Evolutionary conservation across 2,329 filamentous ascomycete species (phyloP), one percentile per base, ranked within the genome.

Genomic region (Neopestalotiopsis sp.): DNA sequence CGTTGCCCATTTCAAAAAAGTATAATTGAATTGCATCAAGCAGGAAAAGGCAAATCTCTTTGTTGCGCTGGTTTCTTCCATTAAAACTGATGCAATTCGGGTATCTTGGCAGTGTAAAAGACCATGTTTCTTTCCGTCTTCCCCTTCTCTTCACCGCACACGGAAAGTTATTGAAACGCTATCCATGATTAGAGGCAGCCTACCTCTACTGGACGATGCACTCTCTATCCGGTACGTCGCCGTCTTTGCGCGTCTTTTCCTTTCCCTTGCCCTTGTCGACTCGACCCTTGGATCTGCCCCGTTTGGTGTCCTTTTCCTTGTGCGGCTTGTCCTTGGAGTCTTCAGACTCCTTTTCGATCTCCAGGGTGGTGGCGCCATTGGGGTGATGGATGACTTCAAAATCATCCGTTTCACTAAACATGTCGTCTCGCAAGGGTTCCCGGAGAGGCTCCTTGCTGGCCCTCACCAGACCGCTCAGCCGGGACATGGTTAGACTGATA

Each of bases 401-500:
- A 30, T 79, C 74, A 1, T 75, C 74, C 14, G 70, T 67, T 49
- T 74, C 69, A 56, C 68, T 28, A 17, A 30, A 68, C 12, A 58
- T 6, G 32, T 79, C 74, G 1, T 76, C 74, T 53, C 75, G 68
- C 5, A 71, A 71, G 17, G 74, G 70, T 14, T 81, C 80, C 45
- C 80, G 79, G 67, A 83, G 74, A 0, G 79, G 81, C 69, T 89
- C 87, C 73, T 82, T 87, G 78, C 85, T 88, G 9, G 82, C 73
- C 65, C 84, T 85, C 73, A 85, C 84, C 6, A 89, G 81, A 0
- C 85, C 83, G 10, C 84, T 85, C 4, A 89, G 78, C n/a, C 87
- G 84, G 17, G 84, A 85, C 76, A 91, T 88, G 2, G 86, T 87
- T 20, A 86, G 80, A 74, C 87, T 89, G 68, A 89, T 85, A 4